Evolutionary conservation across 169 alveolate genomes (phyloP).

Genomic region (Cytauxzoon felis): DNA sequence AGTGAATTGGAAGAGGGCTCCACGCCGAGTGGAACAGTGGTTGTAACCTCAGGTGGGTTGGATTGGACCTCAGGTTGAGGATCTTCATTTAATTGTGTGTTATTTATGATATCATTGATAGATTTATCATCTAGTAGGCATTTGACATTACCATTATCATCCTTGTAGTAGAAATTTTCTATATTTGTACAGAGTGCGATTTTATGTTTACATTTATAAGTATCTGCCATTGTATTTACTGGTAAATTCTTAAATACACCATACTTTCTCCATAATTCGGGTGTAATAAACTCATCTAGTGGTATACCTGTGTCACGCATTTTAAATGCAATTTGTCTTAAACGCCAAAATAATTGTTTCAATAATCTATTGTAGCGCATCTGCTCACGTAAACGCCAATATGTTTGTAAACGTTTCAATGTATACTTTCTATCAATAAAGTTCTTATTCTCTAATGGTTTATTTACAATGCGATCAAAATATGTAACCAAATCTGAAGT

Average conservation of each 20-base stretch:
- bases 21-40: neutral
- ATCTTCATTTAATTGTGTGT: too few relatives aligned
- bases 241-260: constrained; percentile 63
- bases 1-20: neutral
- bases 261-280: constrained; percentile 45
- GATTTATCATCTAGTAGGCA: constrained; percentile 6
- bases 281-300: constrained; percentile 40
- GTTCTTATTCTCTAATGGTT: constrained; percentile 41
- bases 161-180: constrained; percentile 35
- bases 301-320: constrained; percentile 42
- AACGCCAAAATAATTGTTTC: constrained; percentile 36
- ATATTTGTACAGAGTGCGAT: constrained; percentile 44
- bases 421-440: constrained; percentile 37
- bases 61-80: neutral
- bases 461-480: constrained; percentile 32
- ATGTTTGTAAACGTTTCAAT: constrained; percentile 40
- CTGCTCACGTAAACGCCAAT: constrained; percentile 42
- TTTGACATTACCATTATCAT: constrained; percentile 18
- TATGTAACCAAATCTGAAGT: constrained; percentile 39
- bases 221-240: constrained; percentile 42
- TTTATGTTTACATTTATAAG: constrained; percentile 36
- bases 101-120: neutral
- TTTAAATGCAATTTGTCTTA: constrained; percentile 40
- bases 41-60: neutral
- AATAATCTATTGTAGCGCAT: constrained; percentile 23